These are phyloP conservation scores for Nothomitra cinnamomea DNA, from an alignment of 2,329 filamentous ascomycete genomes.

Conservation along the genomic window DNA sequence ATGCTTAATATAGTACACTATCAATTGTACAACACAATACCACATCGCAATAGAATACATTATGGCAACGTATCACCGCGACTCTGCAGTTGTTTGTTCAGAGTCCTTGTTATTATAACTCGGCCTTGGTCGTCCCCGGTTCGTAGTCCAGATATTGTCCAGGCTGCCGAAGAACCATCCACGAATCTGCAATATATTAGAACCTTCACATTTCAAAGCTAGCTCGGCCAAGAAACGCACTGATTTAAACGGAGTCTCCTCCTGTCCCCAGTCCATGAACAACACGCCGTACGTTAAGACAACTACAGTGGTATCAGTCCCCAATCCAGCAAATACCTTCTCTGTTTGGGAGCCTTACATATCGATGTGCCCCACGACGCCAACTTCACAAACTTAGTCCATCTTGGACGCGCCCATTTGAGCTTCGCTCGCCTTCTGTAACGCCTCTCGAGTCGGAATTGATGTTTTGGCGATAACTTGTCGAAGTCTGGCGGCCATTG, in stretches of 20 bases:
- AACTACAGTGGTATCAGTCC: slow-evolving; percentile 21
- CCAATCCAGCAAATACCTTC: slow-evolving; percentile 18
- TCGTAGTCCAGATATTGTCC: slow-evolving; percentile 13
- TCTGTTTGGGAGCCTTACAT: slow-evolving; percentile 25
- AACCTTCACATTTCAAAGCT: neutral
- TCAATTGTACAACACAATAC: neutral
- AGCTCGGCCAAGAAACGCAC: slow-evolving; percentile 17
- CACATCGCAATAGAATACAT: neutral
- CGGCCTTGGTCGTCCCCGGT: neutral
- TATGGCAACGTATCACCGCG: neutral
- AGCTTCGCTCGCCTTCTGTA: slow-evolving; percentile 54
- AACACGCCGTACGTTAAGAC: slow-evolving; percentile 39
- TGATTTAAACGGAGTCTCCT: slow-evolving; percentile 32
- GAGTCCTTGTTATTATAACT: no score
- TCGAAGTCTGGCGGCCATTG: slow-evolving; percentile 65
- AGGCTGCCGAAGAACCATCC: slow-evolving; percentile 13
- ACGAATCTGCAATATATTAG: slow-evolving; percentile 11
- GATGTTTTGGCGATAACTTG: slow-evolving; percentile 50
- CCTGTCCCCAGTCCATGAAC: slow-evolving; percentile 40
- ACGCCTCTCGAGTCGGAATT: slow-evolving; percentile 63
- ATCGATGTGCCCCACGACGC: slow-evolving; percentile 43
- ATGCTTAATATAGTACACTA: no score
- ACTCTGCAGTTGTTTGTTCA: neutral
- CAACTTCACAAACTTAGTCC: slow-evolving; percentile 48
- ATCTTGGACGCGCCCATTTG: slow-evolving; percentile 42